These are phyloP conservation scores for Acaromyces ingoldii DNA, from an alignment of 1,284 basidiomycete genomes.

Conservation along the genomic window DNA sequence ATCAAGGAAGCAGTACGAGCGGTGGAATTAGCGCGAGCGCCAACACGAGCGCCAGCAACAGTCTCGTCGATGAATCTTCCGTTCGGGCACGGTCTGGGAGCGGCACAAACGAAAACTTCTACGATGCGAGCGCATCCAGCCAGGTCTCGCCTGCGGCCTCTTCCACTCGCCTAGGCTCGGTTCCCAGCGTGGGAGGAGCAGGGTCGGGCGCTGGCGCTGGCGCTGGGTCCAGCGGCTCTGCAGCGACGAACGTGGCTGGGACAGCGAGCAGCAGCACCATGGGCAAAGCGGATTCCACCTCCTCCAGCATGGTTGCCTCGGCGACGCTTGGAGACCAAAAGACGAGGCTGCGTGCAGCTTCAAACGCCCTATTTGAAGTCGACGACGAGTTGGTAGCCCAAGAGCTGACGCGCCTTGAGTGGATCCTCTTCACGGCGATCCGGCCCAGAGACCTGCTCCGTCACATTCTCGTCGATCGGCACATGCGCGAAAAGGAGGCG, in stretches of 20 bases:
- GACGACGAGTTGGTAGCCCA: constrained; percentile 34
- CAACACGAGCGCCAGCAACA: too few relatives aligned
- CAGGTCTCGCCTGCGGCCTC: background rate
- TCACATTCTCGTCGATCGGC: constrained; percentile 35
- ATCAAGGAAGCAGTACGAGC: background rate
- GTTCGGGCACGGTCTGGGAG: too few relatives aligned
- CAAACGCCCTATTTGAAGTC: constrained; percentile 33
- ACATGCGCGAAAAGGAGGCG: constrained; percentile 21
- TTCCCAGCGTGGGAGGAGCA: too few relatives aligned
- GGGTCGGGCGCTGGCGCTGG: too few relatives aligned
- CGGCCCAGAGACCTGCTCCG: constrained; percentile 38
- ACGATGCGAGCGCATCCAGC: too few relatives aligned
- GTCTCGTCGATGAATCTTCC: too few relatives aligned
- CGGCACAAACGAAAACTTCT: too few relatives aligned
- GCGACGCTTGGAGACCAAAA: constrained; percentile 15
- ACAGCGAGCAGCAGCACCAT: background rate
- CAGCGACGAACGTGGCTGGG: background rate
- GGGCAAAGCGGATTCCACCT: background rate
- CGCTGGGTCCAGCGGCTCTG: background rate
- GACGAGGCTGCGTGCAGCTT: constrained; percentile 24
- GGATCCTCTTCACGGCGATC: constrained; percentile 37
- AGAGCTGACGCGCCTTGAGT: constrained; percentile 40
- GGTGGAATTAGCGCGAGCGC: too few relatives aligned
- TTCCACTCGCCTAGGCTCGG: too few relatives aligned
- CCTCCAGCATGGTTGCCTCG: background rate